A percentile compares a stretch with the other conserved stretches of the same genome.
phyloP scores from a whole-genome alignment of 1,284 basidiomycete species.

The Pseudozyma sp. region DNA sequence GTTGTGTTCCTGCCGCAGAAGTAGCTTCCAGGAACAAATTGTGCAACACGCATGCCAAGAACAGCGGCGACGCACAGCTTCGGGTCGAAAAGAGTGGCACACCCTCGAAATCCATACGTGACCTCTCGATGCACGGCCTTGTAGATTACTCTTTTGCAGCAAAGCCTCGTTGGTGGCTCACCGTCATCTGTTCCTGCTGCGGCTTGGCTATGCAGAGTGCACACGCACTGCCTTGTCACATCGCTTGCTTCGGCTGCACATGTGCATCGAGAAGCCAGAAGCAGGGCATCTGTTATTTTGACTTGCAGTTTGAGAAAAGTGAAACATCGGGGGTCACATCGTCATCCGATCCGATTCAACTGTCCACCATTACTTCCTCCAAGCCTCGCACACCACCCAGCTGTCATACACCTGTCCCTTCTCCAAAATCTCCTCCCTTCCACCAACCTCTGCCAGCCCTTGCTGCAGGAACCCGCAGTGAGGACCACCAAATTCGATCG shows the following conservation, averaged over 20 bases:
- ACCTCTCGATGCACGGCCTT: not conserved
- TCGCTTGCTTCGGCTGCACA: not conserved
- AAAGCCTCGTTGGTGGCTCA: not conserved
- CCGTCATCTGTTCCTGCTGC: not conserved
- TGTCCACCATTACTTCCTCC: constrained; percentile 21
- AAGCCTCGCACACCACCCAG: constrained; percentile 54
- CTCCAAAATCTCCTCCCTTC: constrained; percentile 52
- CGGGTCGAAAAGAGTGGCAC: not conserved
- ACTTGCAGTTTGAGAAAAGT: not conserved
- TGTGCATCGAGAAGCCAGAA: too few species aligned
- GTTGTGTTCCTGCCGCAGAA: too few species aligned
- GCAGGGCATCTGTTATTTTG: too few species aligned
- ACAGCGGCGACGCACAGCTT: not conserved
- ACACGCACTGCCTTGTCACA: not conserved
- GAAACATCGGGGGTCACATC: constrained; percentile 2
- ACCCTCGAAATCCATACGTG: not conserved
- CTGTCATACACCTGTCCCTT: constrained; percentile 54
- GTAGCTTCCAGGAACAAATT: too few species aligned
- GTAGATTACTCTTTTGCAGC: not conserved
- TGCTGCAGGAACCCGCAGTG: constrained; percentile 59
- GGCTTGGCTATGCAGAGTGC: not conserved
- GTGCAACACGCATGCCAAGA: not conserved
- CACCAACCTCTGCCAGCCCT: constrained; percentile 37
- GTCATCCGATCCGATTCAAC: not conserved
- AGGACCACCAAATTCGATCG: constrained; percentile 64